phyloP scores from a whole-genome alignment of 1,284 basidiomycete species.

The Sporisorium graminicola region DNA sequence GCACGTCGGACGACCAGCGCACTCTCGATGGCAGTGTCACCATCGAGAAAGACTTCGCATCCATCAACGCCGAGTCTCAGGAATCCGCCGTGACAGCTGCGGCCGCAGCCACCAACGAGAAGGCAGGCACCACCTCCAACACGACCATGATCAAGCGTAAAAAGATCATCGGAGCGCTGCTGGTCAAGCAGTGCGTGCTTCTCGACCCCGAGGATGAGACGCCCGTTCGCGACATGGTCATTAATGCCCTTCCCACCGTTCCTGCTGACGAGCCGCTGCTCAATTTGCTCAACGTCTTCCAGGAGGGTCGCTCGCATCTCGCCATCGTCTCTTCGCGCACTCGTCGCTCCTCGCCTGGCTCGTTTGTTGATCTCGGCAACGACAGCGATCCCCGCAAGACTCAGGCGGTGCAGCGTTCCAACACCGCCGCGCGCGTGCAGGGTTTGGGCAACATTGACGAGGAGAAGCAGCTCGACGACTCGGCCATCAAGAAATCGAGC shows the following conservation, averaged over 20 bases:
- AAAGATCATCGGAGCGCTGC: slow-evolving; percentile 83
- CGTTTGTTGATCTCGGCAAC: slow-evolving; percentile 56
- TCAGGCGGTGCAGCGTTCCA: slow-evolving; percentile 23
- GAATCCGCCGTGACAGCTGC: slow-evolving; percentile 72
- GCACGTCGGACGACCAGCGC: slow-evolving; percentile 34
- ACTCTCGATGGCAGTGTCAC: slow-evolving; percentile 39
- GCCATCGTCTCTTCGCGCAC: slow-evolving; percentile 78
- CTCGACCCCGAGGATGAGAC: slow-evolving; percentile 81
- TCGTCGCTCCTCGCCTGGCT: slow-evolving; percentile 60
- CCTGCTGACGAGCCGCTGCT: slow-evolving; percentile 87
- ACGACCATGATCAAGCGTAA: slow-evolving; percentile 71
- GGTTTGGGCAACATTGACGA: slow-evolving; percentile 59
- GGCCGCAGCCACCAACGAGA: slow-evolving; percentile 10
- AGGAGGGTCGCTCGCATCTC: slow-evolving; percentile 90
- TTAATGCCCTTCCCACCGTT: slow-evolving; percentile 85
- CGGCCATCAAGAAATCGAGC: slow-evolving; percentile 69
- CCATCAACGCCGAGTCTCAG: slow-evolving; percentile 17
- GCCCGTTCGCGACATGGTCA: slow-evolving; percentile 65
- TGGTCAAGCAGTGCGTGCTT: slow-evolving; percentile 88
- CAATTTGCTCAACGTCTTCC: slow-evolving; percentile 88
- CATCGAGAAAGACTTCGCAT: slow-evolving; percentile 52
- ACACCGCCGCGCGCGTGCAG: slow-evolving; percentile 44
- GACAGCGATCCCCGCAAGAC: slow-evolving; percentile 39
- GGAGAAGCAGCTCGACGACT: slow-evolving; percentile 54
- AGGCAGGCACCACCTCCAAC: slow-evolving; percentile 3